These are phyloP conservation scores for Elsinoe fawcettii DNA, from an alignment of 2,329 filamentous ascomycete genomes.

Conservation along the genomic window DNA sequence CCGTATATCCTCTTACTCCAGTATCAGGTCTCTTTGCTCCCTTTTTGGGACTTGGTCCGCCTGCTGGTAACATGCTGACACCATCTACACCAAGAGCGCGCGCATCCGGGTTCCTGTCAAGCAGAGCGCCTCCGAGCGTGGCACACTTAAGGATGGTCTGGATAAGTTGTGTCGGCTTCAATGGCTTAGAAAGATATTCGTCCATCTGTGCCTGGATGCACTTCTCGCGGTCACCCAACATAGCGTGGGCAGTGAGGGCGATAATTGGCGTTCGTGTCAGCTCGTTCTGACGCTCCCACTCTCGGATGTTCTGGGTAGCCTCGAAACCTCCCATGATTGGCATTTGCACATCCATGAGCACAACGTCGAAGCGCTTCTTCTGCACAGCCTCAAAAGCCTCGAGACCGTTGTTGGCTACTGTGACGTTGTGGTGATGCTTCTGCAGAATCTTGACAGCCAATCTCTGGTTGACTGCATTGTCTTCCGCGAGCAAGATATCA, in stretches of 20 bases:
- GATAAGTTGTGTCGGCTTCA: constrained; percentile 95
- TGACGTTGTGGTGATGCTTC: constrained; percentile 89
- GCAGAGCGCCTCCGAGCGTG: constrained; percentile 74
- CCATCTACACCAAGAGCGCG: constrained; percentile 17
- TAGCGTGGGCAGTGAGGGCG: constrained; percentile 91
- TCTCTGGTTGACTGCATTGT: constrained; percentile 95
- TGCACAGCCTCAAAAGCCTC: constrained; percentile 91
- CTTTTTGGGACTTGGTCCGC: constrained; percentile 14
- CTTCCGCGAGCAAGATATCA: constrained; percentile 89
- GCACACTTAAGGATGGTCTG: constrained; percentile 97
- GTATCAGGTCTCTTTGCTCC: constrained; percentile 22
- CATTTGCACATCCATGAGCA: constrained; percentile 99
- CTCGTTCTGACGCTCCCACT: constrained; percentile 78
- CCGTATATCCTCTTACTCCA: constrained; percentile 63
- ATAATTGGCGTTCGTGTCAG: constrained; percentile 88
- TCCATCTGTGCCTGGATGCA: constrained; percentile 99
- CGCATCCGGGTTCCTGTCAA: constrained; percentile 62
- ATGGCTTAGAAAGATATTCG: constrained; percentile 91
- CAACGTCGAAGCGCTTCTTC: constrained; percentile 86
- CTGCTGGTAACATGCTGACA: neutral
- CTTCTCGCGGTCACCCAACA: constrained; percentile 96
- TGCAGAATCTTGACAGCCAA: constrained; percentile 94
- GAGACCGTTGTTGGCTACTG: constrained; percentile 88
- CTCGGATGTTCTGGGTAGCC: constrained; percentile 90
- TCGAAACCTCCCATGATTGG: constrained; percentile 99